Evolutionary conservation across 2,329 filamentous ascomycete genomes (phyloP), one percentile per base, ranked within the genome.

Genomic region (Venturia aucupariae): DNA sequence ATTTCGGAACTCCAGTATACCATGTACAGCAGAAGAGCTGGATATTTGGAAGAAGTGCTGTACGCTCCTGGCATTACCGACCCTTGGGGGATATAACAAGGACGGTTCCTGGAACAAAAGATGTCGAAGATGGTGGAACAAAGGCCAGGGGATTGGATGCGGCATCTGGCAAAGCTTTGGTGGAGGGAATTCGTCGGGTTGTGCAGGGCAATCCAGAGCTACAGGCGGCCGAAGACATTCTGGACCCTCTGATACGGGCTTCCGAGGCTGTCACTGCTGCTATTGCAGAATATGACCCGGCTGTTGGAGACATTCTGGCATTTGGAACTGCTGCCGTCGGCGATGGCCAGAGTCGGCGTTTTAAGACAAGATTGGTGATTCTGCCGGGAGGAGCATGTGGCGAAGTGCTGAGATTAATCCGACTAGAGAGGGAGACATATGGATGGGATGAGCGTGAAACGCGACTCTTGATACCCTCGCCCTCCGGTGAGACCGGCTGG

Each of bases 361-460:
- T 51, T 11, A 30, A 46, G 41, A 62, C n/a, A 67, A 80, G 76
- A 69, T 64, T 67, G 11, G 68, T 72, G 27, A 74, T 71, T 2
- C 70, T 73, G 44, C 68, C 69, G 4, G 66, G 80, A 2, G 87
- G 87, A n/a, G 78, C 80, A 60, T 80, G 79, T 17, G 83, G 84
- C 1, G 82, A 86, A 67, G 74, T 83, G 1, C 74, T 90, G 11
- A 82, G 83, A 2, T 70, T 90, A 2, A 73, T 81, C 4, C 76
- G 78, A 7, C 22, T 65, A 15, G 15, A 77, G 77, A 46, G 72
- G 78, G 24, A 30, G 11, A 41, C 22, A 30, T 57, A 63, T 13
- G 41, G 60, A 17, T 51, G 35, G 35, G 19, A 57, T 27, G 62
- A 59, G 22, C 51, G 41, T 22, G 62, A 39, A 24, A 77, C 19